Evolutionary conservation across 495 filamentous ascomycete genomes (phyloP).

Genomic region (Penicillium antarcticum): DNA sequence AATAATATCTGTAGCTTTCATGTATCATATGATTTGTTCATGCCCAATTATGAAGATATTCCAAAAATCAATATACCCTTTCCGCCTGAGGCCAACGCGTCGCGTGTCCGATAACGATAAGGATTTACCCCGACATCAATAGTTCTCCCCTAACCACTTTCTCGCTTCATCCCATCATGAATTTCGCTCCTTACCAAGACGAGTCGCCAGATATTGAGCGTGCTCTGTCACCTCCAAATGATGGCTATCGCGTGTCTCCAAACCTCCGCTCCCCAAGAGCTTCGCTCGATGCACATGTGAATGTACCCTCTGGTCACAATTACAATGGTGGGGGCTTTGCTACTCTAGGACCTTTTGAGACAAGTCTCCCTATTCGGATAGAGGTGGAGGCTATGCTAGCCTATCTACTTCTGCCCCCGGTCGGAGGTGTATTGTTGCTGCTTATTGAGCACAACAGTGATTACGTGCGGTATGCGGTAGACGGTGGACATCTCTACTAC

Average conservation of each 20-base stretch:
- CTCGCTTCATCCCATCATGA: conserved; percentile 51
- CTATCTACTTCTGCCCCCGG: conserved; percentile 82
- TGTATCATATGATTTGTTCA: conserved; percentile 13
- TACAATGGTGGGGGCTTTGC: conserved; percentile 52
- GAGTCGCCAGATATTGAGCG: conserved; percentile 74
- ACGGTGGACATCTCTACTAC: not conserved
- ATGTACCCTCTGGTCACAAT: conserved; percentile 35
- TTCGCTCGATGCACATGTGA: conserved; percentile 21
- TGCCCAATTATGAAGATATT: not conserved
- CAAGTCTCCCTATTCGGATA: conserved; percentile 74
- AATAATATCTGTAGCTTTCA: not conserved
- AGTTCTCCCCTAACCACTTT: not conserved
- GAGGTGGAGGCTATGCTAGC: conserved; percentile 89
- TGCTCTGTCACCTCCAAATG: conserved; percentile 64
- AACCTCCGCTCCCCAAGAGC: conserved; percentile 36
- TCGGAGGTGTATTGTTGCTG: conserved; percentile 79
- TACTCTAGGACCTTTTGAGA: conserved; percentile 72
- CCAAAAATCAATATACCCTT: conserved; percentile 8
- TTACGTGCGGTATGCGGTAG: conserved; percentile 77
- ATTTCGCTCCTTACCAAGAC: conserved; percentile 96
- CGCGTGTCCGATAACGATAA: conserved; percentile 27
- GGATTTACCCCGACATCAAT: conserved; percentile 9
- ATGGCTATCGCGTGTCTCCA: conserved; percentile 47
- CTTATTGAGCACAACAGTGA: conserved; percentile 92
- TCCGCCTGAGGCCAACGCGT: conserved; percentile 19